phyloP scores from a whole-genome alignment of 371 early-diverging fungal genomes.

The Apophysomyces trapeziformis region DNA sequence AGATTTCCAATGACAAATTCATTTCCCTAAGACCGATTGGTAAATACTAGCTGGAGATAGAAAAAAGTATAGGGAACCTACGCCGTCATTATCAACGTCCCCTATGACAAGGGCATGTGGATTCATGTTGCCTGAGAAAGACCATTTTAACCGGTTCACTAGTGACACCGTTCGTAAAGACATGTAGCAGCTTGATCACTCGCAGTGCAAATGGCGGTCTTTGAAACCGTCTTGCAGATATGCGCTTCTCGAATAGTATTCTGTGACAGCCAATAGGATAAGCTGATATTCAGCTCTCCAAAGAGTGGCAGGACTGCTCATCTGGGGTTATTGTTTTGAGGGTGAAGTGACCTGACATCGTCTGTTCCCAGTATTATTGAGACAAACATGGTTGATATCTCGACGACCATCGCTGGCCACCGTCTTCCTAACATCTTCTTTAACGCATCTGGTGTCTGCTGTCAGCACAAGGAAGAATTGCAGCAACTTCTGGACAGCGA shows the following conservation, averaged over 20 bases:
- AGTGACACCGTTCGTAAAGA: slow-evolving; percentile 68
- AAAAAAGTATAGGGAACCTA: slow-evolving; percentile 29
- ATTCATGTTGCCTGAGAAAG: slow-evolving; percentile 82
- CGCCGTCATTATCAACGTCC: slow-evolving; percentile 82
- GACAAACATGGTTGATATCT: slow-evolving; percentile 45
- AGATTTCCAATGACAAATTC: slow-evolving; percentile 86
- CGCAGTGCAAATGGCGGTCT: not conserved
- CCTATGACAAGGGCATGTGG: slow-evolving; percentile 82
- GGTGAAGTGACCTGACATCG: too few species aligned
- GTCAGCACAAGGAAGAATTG: slow-evolving; percentile 47
- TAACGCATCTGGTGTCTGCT: slow-evolving; percentile 56
- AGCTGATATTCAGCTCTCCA: not conserved
- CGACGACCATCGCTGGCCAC: slow-evolving; percentile 52
- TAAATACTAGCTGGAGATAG: not conserved
- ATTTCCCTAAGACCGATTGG: slow-evolving; percentile 58
- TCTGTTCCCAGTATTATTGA: too few species aligned
- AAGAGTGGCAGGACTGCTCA: not conserved
- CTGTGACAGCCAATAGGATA: too few species aligned
- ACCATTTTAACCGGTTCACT: slow-evolving; percentile 76
- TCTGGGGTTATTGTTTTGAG: too few species aligned
- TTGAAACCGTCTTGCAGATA: too few species aligned
- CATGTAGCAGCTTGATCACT: not conserved
- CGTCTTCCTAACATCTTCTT: slow-evolving; percentile 49
- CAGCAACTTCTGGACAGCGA: slow-evolving; percentile 42
- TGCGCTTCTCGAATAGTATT: too few species aligned